Base-by-base conservation (phyloP, 257 asterid species). In the Primulina eburnea region DNA sequence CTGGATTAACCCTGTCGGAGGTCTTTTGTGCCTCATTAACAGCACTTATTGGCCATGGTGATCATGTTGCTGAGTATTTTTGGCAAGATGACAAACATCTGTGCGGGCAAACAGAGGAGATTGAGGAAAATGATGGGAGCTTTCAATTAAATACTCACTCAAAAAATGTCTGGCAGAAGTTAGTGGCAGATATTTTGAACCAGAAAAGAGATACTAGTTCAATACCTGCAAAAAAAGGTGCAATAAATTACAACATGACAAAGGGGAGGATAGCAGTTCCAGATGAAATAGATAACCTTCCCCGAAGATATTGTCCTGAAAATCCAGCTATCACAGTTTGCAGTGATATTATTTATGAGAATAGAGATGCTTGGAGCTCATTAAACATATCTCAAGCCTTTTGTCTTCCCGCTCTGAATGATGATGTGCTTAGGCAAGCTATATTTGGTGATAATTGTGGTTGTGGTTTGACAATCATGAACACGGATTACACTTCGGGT, bases 1-100 rank as follows among this genome's bases (percentile, higher is more conserved):
- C 81, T 75, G 96, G 95, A 68, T 81, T 94, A 80, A 91, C 96
- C 71, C 83, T 94, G 82, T 90, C 96, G 7, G 99, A 94, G 84
- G 86, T 74, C 80, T 89, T 93, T 82, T 94, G 99, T 69, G 72
- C 89, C 73, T 89, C 97, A 38, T 76, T 91, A 78, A 77, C 79
- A 17, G 96, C 97, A 67, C 96, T 91, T 78, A 74, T 91, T 78
- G 95, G 95, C 64, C 64, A 83, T 62, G 86, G 92, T 16, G 97
- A 86, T 73, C 97, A 91, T 79, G 77, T 91, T 21, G 69, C 91
- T 73, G 80, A 80, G 30, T 75, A 77, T 81, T 73, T 89, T 75
- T 83, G 86, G 88, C 75, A 72, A 77, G 81, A 84, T 73, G 82
- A 79, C 50, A 74, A 82, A 72, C 74, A 70, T 74, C 77, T 84